A percentile compares a stretch with the other conserved stretches of the same genome.
phyloP scores from a whole-genome alignment of 768 basidiomycete genomes.

The Boletus sp. region DNA sequence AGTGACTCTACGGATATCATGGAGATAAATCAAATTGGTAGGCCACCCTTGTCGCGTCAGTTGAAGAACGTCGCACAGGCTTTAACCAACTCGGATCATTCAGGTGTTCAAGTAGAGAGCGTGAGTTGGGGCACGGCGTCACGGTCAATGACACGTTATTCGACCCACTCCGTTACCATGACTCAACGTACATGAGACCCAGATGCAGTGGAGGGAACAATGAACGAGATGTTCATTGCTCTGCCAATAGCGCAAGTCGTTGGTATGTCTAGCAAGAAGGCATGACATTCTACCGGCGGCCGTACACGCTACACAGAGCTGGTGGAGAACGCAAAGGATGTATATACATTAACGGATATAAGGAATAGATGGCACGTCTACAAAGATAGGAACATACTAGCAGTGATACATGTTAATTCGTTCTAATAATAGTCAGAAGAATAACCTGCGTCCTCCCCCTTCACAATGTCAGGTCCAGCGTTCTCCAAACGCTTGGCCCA shows the following conservation, averaged over 20 bases:
- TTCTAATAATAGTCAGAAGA: neutral
- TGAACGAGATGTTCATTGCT: neutral
- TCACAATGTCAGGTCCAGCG: slow-evolving; percentile 4
- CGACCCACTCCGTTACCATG: neutral
- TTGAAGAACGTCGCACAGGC: neutral
- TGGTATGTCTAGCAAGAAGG: neutral
- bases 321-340: neutral
- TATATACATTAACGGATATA: neutral
- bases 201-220: neutral
- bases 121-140: neutral
- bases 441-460: neutral
- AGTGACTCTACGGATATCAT: neutral
- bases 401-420: neutral
- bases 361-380: neutral
- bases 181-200: neutral
- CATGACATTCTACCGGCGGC: neutral
- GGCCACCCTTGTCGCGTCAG: neutral
- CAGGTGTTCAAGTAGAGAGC: neutral
- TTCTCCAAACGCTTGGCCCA: slow-evolving; percentile 14
- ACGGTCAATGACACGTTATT: no score
- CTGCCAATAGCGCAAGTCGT: neutral
- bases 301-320: neutral
- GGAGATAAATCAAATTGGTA: neutral
- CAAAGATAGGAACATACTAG: neutral
- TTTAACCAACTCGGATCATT: neutral